Base-by-base conservation (phyloP, 495 filamentous ascomycete species). In the Trichocladium uniseriatum region DNA sequence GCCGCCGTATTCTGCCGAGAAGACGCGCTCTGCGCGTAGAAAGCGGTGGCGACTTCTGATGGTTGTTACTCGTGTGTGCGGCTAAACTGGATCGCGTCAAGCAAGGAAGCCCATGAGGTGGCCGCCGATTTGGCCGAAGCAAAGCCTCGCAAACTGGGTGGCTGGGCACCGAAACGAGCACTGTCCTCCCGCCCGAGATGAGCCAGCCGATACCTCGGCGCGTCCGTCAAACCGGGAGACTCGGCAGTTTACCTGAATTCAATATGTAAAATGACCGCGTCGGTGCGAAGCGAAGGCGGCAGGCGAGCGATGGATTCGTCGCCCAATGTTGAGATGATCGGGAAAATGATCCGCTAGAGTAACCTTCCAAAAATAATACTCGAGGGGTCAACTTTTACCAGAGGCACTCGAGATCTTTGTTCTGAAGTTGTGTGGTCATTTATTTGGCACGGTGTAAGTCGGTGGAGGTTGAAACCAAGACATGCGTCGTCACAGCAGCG, bases 41-140 rank as follows among this genome's bases (percentile, higher is more conserved):
- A 37, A 38, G 20, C 28, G n/a, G 24, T 16, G 13, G 16, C 16
- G 14, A 18, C 21, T 37, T 19, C 35, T 24, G 44, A 44, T 11
- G 38, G 18, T n/a, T 32, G 38, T 37, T 24, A 48, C 21, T 44
- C 38, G 22, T 39, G 53, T 39, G 53, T 52, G 59, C 55, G 60
- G 56, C 60, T 65, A 61, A 61, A 59, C 55, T 49, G 38, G 45
- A 53, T 49, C 49, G 55, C 48, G 57, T 55, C 43, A 53, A 57
- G 51, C 46, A 49, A 38, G 36, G 38, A 45, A 34, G 29, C 9
- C 52, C 21, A 35, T 49, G 43, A 52, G 50, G 54, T 54, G 58
- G 60, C 32, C 58, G 58, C 55, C 45, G 16, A 43, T 53, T 49
- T 18, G 60, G 55, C 51, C 58, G 49, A 34, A 41, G 38, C 46